Evolutionary conservation across 2,329 filamentous ascomycete species (phyloP).

Genomic region (Fusarium xyrophilum): DNA sequence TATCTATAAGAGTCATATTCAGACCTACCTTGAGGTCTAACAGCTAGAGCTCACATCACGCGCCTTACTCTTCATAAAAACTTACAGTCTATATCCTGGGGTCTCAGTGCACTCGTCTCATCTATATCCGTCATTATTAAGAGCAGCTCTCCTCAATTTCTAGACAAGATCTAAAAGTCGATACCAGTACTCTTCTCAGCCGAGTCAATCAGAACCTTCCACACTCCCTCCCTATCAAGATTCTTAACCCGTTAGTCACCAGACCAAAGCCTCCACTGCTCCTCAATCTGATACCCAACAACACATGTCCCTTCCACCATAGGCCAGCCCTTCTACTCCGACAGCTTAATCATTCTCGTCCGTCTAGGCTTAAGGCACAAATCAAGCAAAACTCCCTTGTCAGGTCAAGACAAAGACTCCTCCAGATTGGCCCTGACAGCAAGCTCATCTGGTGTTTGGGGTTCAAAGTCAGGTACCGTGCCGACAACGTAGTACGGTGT

Average conservation of each 20-base stretch:
- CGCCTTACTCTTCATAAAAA: no score
- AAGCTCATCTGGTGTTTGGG: neutral
- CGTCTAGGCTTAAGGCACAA: constrained; percentile 16
- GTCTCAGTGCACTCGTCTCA: no score
- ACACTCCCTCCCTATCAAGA: neutral
- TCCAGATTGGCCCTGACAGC: neutral
- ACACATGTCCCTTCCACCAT: constrained; percentile 5
- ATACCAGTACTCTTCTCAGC: constrained; percentile 4
- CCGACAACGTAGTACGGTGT: constrained; percentile 9
- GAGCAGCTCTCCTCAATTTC: neutral
- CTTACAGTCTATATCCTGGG: no score
- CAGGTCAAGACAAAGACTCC: neutral
- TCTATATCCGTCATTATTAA: no score
- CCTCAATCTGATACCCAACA: constrained; percentile 7
- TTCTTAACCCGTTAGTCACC: neutral
- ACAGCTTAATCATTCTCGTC: constrained; percentile 7
- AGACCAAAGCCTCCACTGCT: constrained; percentile 11
- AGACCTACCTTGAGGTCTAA: no score
- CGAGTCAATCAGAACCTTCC: constrained; percentile 2
- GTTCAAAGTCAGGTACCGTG: neutral
- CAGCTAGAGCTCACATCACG: no score
- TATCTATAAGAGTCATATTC: no score
- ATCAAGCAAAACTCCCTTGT: constrained; percentile 3
- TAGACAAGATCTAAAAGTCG: neutral
- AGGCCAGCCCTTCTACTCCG: constrained; percentile 1